phyloP scores from a whole-genome alignment of 306 rosid genomes.

The Rosa chinensis region DNA sequence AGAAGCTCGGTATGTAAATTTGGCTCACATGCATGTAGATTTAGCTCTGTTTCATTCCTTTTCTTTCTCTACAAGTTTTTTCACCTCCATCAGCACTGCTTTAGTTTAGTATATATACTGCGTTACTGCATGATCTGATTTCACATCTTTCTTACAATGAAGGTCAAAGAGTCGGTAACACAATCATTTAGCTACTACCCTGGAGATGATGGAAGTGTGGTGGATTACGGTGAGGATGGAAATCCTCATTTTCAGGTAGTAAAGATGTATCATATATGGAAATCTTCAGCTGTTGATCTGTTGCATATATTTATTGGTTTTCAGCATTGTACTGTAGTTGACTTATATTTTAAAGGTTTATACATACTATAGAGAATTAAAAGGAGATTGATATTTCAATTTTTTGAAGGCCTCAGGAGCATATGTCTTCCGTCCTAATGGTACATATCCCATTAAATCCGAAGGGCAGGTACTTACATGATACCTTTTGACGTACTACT shows the following conservation, averaged over 20 bases:
- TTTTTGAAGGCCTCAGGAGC: slow-evolving; percentile 36
- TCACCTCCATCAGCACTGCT: no score
- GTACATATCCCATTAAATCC: slow-evolving; percentile 22
- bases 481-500: not conserved
- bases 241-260: slow-evolving; percentile 23
- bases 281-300: not conserved
- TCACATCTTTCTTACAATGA: not conserved
- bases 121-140: no score
- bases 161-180: slow-evolving; percentile 28
- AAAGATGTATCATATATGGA: not conserved
- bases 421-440: slow-evolving; percentile 39
- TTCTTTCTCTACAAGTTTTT: no score
- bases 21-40: not conserved
- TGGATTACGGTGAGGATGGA: no score
- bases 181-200: slow-evolving; percentile 37
- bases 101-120: no score
- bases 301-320: no score
- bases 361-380: no score
- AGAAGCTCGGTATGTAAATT: slow-evolving; percentile 31
- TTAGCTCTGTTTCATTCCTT: not conserved
- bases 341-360: no score
- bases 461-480: slow-evolving; percentile 24
- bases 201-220: slow-evolving; percentile 30
- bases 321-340: no score
- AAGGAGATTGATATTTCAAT: no score